Percentiles rank a stretch among this genome's conserved stretches.
These are phyloP conservation scores for Citrus cavaleriei DNA, from an alignment of 345 rosid genomes.

Conservation along the genomic window DNA sequence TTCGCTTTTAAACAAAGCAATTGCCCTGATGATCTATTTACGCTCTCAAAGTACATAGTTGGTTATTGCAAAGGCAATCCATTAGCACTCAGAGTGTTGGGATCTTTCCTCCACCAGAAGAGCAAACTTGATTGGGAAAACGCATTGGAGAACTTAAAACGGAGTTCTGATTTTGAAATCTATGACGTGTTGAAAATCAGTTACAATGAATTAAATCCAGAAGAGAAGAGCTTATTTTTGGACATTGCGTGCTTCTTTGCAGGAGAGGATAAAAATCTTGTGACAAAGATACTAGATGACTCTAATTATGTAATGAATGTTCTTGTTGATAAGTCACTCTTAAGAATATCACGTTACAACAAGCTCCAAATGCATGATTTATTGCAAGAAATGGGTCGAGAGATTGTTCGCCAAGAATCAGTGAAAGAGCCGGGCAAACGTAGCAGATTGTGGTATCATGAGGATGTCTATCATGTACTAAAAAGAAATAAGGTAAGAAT, in stretches of 20 bases:
- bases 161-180: not conserved
- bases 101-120: not conserved
- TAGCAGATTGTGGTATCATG: slow-evolving; percentile 9
- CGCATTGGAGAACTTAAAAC: not conserved
- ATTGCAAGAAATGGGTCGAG: slow-evolving; percentile 25
- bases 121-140: slow-evolving; percentile 4
- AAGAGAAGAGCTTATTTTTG: slow-evolving; percentile 31
- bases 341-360: slow-evolving; percentile 15
- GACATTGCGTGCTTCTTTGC: slow-evolving; percentile 47
- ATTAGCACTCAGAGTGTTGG: not conserved
- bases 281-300: slow-evolving; percentile 17
- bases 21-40: too few species aligned
- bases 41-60: not conserved
- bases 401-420: slow-evolving; percentile 10
- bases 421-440: slow-evolving; percentile 1
- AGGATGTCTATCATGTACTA: not conserved
- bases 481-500: not conserved
- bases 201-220: not conserved
- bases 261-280: slow-evolving; percentile 12
- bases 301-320: not conserved
- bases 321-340: slow-evolving; percentile 30
- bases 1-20: too few species aligned
- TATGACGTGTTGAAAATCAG: slow-evolving; percentile 9
- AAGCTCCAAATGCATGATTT: slow-evolving; percentile 37
- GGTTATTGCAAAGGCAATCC: slow-evolving; percentile 21